These are phyloP conservation scores for Colletotrichum tofieldiae DNA, from an alignment of 2,329 filamentous ascomycete species.

Conservation along the genomic window DNA sequence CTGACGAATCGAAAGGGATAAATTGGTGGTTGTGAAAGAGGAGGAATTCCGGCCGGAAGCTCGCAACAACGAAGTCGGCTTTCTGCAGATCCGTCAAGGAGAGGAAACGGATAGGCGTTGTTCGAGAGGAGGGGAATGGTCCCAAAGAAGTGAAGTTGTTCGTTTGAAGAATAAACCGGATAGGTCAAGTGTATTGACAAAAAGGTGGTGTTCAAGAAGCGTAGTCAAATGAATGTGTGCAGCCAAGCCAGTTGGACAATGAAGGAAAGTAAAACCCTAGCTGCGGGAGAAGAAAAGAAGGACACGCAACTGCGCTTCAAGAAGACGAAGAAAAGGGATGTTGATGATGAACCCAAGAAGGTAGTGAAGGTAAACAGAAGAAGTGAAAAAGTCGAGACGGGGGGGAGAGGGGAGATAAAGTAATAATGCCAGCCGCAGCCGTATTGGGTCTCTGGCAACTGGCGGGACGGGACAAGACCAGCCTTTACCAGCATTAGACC, in stretches of 20 bases:
- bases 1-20: constrained; percentile 39
- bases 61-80: constrained; percentile 42
- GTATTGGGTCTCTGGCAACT: constrained; percentile 30
- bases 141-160: constrained; percentile 42
- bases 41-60: constrained; percentile 40
- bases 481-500: constrained; percentile 11
- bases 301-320: constrained; percentile 53
- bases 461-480: constrained; percentile 40
- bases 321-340: constrained; percentile 56
- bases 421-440: constrained; percentile 51
- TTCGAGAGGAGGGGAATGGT: constrained; percentile 30
- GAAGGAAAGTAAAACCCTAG: constrained; percentile 60
- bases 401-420: constrained; percentile 41
- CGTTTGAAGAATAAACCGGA: constrained; percentile 44
- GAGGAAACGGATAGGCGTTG: constrained; percentile 34
- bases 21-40: constrained; percentile 21
- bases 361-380: constrained; percentile 50
- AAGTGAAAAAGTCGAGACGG: constrained; percentile 40
- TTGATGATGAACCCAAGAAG: constrained; percentile 47
- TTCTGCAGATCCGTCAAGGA: constrained; percentile 42
- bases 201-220: constrained; percentile 57
- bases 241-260: constrained; percentile 71
- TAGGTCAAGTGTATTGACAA: constrained; percentile 44
- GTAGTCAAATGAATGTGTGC: constrained; percentile 69
- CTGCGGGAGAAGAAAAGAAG: constrained; percentile 61